Evolutionary conservation across 192 early-diverging fungal species (phyloP).

Genomic region (Coemansia reversa): DNA sequence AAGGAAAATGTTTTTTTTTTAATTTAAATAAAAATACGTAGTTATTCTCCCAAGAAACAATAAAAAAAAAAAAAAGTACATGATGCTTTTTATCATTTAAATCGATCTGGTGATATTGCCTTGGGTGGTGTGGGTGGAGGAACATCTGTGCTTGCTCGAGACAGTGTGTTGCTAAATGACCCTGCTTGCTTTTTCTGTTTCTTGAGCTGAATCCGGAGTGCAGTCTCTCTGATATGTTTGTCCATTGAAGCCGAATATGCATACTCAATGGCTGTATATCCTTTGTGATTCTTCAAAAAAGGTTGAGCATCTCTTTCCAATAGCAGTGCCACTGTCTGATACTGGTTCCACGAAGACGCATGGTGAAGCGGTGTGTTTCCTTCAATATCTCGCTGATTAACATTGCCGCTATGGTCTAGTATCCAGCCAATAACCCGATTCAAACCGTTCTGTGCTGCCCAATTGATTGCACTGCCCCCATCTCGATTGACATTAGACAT

Average conservation of each 20-base stretch:
- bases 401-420: conserved; percentile 46
- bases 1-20: no score
- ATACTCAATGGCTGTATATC: conserved; percentile 50
- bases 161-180: conserved; percentile 14
- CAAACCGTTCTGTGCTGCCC: conserved; percentile 47
- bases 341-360: conserved; percentile 50
- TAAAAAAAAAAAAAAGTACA: neutral
- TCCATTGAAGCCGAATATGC: conserved; percentile 45
- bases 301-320: conserved; percentile 43
- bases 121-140: conserved; percentile 12
- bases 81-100: conserved; percentile 4
- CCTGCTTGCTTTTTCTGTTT: conserved; percentile 30
- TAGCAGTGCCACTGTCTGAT: conserved; percentile 29
- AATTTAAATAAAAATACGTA: no score
- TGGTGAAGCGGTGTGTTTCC: conserved; percentile 51
- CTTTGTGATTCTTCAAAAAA: conserved; percentile 44
- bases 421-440: conserved; percentile 43
- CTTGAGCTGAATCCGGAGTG: conserved; percentile 28
- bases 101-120: conserved; percentile 14
- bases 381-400: conserved; percentile 50
- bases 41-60: no score
- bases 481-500: conserved; percentile 48
- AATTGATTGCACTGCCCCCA: conserved; percentile 46
- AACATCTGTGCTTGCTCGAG: conserved; percentile 25
- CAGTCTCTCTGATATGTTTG: conserved; percentile 36